Conservation (phyloP, 208 protist genomes). For the Leishmania amazonensis region DNA sequence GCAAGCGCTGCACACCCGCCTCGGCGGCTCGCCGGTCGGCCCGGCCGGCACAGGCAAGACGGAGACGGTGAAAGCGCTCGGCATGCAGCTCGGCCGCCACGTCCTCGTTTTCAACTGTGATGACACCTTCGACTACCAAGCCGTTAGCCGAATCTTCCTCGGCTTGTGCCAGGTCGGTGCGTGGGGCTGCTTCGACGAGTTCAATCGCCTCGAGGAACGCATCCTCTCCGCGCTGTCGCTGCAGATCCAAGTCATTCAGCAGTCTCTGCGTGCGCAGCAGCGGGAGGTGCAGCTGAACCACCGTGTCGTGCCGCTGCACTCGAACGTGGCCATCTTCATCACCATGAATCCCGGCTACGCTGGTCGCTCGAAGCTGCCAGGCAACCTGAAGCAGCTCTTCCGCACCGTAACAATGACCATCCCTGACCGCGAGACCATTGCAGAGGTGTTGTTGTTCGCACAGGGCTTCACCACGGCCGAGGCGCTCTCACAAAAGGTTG, state of each 20-base stretch:
- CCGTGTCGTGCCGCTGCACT: constrained; percentile 89
- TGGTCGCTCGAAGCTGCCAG: constrained; percentile 98
- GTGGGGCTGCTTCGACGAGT: constrained; percentile 99
- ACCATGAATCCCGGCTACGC: constrained; percentile 99
- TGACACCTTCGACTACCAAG: constrained; percentile 98
- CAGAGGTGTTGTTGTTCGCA: constrained; percentile 99
- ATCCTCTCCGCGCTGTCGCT: constrained; percentile 99
- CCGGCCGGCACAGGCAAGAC: constrained; percentile 99
- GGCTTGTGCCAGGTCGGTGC: constrained; percentile 99
- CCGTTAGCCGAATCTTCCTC: constrained; percentile 99
- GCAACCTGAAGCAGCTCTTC: constrained; percentile 99
- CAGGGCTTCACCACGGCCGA: constrained; percentile 99
- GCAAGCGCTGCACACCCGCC: constrained; percentile 96
- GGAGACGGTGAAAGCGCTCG: constrained; percentile 99
- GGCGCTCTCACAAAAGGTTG: constrained; percentile 96
- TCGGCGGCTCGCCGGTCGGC: constrained; percentile 98
- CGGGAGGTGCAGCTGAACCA: constrained; percentile 92
- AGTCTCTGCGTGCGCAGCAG: constrained; percentile 67
- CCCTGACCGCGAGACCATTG: constrained; percentile 99
- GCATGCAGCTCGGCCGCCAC: constrained; percentile 97
- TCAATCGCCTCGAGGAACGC: constrained; percentile 99
- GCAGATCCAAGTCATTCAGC: constrained; percentile 99
- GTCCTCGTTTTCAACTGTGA: constrained; percentile 99
- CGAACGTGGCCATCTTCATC: constrained; percentile 98
- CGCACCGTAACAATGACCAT: constrained; percentile 98